Conservation (phyloP, 768 basidiomycete species). For the Boletales sp. region DNA sequence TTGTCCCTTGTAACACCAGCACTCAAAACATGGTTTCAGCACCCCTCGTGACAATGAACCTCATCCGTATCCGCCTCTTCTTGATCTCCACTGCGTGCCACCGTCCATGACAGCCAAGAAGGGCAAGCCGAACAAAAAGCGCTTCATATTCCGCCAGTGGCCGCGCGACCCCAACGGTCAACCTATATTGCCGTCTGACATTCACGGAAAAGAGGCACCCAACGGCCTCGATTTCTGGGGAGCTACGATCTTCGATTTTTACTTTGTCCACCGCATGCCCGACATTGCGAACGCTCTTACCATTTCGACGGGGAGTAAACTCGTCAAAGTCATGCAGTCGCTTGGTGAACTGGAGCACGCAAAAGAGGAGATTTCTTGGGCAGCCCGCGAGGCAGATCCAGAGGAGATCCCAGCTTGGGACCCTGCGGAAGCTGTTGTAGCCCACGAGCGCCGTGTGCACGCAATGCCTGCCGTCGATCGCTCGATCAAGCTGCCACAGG, state of each 20-base stretch:
- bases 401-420: slow-evolving; percentile 14
- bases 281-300: not conserved
- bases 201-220: slow-evolving; percentile 19
- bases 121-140: not conserved
- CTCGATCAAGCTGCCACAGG: no score
- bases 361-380: slow-evolving; percentile 16
- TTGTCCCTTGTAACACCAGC: not conserved
- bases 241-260: slow-evolving; percentile 30
- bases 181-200: slow-evolving; percentile 1
- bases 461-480: not conserved
- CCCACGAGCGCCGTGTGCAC: slow-evolving; percentile 7
- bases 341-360: slow-evolving; percentile 19
- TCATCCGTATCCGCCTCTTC: not conserved
- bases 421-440: slow-evolving; percentile 12
- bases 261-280: slow-evolving; percentile 10
- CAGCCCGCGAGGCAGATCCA: slow-evolving; percentile 17
- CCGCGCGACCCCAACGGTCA: slow-evolving; percentile 26
- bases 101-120: not conserved
- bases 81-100: slow-evolving; percentile 9
- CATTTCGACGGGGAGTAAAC: slow-evolving; percentile 21
- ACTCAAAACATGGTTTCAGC: not conserved
- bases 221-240: slow-evolving; percentile 24
- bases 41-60: not conserved
- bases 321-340: slow-evolving; percentile 14
- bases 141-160: slow-evolving; percentile 23